Evolutionary conservation across 148 eudicot genomes (phyloP).

Genomic region (Camellia lanceoleosa): DNA sequence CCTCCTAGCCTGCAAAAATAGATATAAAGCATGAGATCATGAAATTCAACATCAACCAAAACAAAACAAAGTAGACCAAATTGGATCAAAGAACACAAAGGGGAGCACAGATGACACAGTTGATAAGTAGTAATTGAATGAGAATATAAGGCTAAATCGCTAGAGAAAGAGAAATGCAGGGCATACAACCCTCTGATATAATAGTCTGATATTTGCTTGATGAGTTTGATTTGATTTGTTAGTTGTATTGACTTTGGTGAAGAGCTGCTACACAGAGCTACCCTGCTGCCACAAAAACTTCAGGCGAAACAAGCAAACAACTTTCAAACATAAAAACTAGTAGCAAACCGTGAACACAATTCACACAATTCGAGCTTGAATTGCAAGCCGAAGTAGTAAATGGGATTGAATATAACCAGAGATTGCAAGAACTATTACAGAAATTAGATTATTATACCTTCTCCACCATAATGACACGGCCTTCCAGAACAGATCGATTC

Average conservation of each 20-base stretch:
- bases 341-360: not conserved
- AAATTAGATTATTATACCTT: constrained; percentile 49
- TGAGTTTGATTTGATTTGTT: constrained; percentile 72
- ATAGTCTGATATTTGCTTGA: constrained; percentile 69
- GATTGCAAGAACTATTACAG: not conserved
- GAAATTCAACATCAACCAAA: not conserved
- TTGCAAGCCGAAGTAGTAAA: not conserved
- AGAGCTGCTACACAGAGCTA: constrained; percentile 97
- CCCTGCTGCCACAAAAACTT: constrained; percentile 91
- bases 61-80: not conserved
- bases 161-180: constrained; percentile 66
- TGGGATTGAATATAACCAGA: not conserved
- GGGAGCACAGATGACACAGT: not conserved
- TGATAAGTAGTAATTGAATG: not conserved
- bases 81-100: not conserved
- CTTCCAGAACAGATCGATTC: constrained; percentile 77
- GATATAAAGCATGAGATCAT: constrained; percentile 1
- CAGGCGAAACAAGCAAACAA: constrained; percentile 55
- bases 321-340: constrained; percentile 32
- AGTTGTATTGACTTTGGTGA: constrained; percentile 69
- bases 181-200: constrained; percentile 90
- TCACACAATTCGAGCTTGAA: constrained; percentile 2
- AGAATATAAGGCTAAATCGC: constrained; percentile 27
- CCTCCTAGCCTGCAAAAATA: constrained; percentile 68
- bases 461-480: constrained; percentile 95